Base-by-base conservation (phyloP, 805 yeast species). In the Zygoascus bituminiphila region DNA sequence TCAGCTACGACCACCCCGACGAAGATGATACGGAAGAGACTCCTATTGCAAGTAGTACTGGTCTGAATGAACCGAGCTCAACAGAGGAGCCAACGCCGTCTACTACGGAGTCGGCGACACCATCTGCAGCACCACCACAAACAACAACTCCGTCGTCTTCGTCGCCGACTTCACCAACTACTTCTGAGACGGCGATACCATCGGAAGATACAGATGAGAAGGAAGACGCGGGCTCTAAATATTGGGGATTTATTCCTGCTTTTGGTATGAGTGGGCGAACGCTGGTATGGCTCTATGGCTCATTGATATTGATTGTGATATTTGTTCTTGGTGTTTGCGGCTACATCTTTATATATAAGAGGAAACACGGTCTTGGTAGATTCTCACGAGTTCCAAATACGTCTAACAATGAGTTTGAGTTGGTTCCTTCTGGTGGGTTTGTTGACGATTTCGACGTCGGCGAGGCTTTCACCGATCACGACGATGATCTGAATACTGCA, bases 291-390 rank as follows among this genome's bases (percentile, higher is more conserved):
- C 36, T 63, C n/a, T 61, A 61, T 44, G 69, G 68, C 10, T 57
- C 66, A 2, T 48, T 77, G 68, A 54, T 75, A 69, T 56, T 72
- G 70, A 65, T 76, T 68, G 49, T 64, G 72, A 47, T 69, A 71
- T 35, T 72, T 74, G 24, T 61, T 69, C 50, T 52, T 19, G 52
- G 62, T 5, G 36, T 63, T 12, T 62, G 58, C 6, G 51, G 65
- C n/a, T 75, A 57, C 61, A 69, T 62, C 61, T 77, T 57, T 61
- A 68, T 63, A 51, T 67, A 58, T 52, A 73, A 64, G 72, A 70
- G 64, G 49, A 50, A 60, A 42, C 47, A 43, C 14, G 37, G 23
- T 26, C 47, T 25, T n/a, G 45, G 31, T 39, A 22, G 24, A 19
- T 50, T 48, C 51, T 49, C 48, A 41, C 38, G 47, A 15, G 21